Percentiles rank a stretch among this genome's conserved stretches.
Conservation (phyloP, 345 rosid genomes). For the Anastatica hierochuntica region DNA sequence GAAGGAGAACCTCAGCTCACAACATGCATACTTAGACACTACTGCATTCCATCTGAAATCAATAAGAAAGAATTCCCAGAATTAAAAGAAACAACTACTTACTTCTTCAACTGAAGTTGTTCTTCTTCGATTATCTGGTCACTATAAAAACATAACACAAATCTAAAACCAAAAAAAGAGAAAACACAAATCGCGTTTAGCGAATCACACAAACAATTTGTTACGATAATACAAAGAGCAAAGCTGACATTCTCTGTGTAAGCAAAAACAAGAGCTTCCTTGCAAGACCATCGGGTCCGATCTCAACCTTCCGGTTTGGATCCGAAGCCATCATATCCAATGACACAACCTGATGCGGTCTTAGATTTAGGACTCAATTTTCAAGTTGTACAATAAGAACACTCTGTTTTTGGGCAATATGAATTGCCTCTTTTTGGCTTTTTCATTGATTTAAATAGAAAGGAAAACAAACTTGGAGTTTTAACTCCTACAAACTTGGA, state of each 20-base stretch:
- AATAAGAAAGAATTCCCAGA: too few species aligned
- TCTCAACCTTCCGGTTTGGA: slow-evolving; percentile 60
- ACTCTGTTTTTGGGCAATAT: too few species aligned
- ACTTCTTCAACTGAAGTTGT: slow-evolving; percentile 80
- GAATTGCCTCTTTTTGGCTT: too few species aligned
- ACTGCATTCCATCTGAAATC: too few species aligned
- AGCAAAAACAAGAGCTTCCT: slow-evolving; percentile 79
- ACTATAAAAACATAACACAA: too few species aligned
- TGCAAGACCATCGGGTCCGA: slow-evolving; percentile 84
- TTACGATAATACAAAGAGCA: not conserved
- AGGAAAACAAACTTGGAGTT: too few species aligned
- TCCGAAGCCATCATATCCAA: slow-evolving; percentile 32
- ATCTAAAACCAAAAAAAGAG: not conserved
- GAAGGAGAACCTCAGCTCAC: not conserved
- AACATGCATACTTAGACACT: too few species aligned
- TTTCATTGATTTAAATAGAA: too few species aligned
- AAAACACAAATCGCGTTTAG: slow-evolving; percentile 1
- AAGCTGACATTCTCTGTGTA: slow-evolving; percentile 78
- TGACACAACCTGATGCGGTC: too few species aligned
- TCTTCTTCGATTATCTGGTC: slow-evolving; percentile 72
- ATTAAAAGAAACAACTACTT: slow-evolving; percentile 16
- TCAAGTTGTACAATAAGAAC: too few species aligned
- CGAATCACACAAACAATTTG: not conserved
- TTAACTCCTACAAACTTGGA: too few species aligned
- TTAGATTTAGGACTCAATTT: too few species aligned